A percentile compares a stretch with the other conserved stretches of the same genome.
Conservation (phyloP, 2,329 filamentous ascomycete species). For the Dothistroma septosporum region DNA sequence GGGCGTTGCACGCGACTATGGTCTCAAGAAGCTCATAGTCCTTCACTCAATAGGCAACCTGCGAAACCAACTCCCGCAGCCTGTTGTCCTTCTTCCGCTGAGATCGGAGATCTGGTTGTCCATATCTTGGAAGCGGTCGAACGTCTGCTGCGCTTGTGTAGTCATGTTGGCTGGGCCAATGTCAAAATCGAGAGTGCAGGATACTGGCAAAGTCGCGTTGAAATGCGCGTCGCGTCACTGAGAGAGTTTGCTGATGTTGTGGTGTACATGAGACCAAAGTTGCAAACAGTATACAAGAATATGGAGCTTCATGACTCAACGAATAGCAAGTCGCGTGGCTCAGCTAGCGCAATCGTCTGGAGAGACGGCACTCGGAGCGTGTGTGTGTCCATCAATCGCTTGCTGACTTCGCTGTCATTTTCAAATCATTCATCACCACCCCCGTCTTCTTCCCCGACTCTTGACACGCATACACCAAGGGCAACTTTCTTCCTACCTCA, state of each 20-base stretch:
- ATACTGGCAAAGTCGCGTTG: not conserved
- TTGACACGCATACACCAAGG: not conserved
- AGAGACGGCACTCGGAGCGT: not conserved
- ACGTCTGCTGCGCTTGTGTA: not conserved
- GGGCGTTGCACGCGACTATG: not conserved
- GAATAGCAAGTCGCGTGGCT: not conserved
- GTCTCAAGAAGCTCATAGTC: not conserved
- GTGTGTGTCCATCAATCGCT: not conserved
- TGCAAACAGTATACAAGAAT: not conserved
- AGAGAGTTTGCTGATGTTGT: not conserved
- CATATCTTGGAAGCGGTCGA: not conserved
- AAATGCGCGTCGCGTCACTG: too few relatives aligned
- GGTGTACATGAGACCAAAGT: not conserved
- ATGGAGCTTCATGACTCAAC: not conserved
- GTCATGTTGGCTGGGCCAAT: not conserved
- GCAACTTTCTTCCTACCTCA: too few relatives aligned
- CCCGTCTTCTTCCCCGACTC: not conserved
- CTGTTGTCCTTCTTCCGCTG: not conserved
- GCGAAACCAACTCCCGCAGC: not conserved
- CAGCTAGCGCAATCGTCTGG: not conserved
- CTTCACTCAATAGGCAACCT: not conserved
- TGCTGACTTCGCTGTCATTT: not conserved
- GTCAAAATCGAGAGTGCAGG: not conserved
- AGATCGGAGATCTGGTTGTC: not conserved
- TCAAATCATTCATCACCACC: not conserved